These are phyloP conservation scores for Mortierella hygrophila DNA, from an alignment of 192 early-diverging fungal genomes.

Conservation along the genomic window DNA sequence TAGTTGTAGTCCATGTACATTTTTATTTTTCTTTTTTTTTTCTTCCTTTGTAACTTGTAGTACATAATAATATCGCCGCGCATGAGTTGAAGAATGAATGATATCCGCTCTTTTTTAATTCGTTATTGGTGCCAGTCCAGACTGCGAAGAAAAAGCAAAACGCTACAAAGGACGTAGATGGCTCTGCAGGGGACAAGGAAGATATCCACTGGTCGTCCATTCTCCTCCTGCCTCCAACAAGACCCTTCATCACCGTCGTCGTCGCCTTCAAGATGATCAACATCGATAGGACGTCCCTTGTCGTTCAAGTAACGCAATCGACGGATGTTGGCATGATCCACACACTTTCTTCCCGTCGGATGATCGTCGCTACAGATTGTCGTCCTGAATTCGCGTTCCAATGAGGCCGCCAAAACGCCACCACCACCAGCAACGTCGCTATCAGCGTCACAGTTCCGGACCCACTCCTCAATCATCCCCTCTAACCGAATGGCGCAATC, in stretches of 20 bases:
- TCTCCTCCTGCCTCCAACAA: background rate
- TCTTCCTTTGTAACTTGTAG: background rate
- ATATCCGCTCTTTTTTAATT: background rate
- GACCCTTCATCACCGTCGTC: background rate
- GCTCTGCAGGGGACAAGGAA: conserved; percentile 11
- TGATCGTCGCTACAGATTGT: background rate
- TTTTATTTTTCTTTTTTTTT: background rate
- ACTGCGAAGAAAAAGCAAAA: conserved; percentile 1
- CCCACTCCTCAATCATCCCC: conserved; percentile 33
- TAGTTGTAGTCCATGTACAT: background rate
- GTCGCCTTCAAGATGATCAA: background rate
- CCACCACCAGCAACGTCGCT: background rate
- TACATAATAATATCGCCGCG: background rate
- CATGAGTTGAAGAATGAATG: background rate
- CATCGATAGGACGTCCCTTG: background rate
- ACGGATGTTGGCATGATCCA: background rate
- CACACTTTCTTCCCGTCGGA: background rate
- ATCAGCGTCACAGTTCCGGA: conserved; percentile 2
- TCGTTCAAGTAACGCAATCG: background rate
- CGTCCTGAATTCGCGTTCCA: background rate
- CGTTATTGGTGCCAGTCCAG: conserved; percentile 48
- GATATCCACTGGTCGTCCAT: background rate
- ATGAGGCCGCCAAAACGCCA: background rate
- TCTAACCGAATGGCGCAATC: conserved; percentile 14
- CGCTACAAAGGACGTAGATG: conserved; percentile 8